phyloP scores from a whole-genome alignment of 208 protist species.

The Trypanosoma boissoni region DNA sequence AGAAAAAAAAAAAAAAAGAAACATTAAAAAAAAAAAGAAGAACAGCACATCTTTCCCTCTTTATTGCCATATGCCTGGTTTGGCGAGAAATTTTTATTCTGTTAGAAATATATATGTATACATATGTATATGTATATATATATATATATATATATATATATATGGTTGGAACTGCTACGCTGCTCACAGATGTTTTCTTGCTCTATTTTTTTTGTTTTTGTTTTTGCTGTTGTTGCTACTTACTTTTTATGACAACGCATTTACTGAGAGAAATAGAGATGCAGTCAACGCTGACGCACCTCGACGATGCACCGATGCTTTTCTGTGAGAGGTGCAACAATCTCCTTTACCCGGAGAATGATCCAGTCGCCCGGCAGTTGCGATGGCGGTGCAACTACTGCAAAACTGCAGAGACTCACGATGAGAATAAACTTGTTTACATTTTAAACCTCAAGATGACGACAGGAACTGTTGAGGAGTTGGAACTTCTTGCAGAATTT shows the following conservation, averaged over 20 bases:
- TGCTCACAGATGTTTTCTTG: neutral
- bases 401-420: constrained; percentile 68
- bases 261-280: too few relatives aligned
- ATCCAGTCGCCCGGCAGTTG: constrained; percentile 44
- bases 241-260: too few relatives aligned
- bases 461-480: constrained; percentile 65
- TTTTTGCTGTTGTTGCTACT: neutral
- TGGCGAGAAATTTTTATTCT: neutral
- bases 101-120: constrained; percentile 4
- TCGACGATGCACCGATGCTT: constrained; percentile 73
- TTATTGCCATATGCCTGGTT: neutral
- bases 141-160: constrained; percentile 8
- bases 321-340: constrained; percentile 88
- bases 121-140: neutral
- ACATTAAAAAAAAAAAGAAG: constrained; percentile 1
- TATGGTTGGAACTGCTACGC: constrained; percentile 2
- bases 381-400: constrained; percentile 88
- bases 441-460: constrained; percentile 88
- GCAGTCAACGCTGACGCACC: constrained; percentile 22
- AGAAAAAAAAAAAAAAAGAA: neutral
- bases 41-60: neutral
- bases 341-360: constrained; percentile 83
- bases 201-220: constrained; percentile 4
- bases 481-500: constrained; percentile 82
- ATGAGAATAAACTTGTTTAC: constrained; percentile 84